Conservation (phyloP, 441 rosid species). For the Isatis lusitanica region DNA sequence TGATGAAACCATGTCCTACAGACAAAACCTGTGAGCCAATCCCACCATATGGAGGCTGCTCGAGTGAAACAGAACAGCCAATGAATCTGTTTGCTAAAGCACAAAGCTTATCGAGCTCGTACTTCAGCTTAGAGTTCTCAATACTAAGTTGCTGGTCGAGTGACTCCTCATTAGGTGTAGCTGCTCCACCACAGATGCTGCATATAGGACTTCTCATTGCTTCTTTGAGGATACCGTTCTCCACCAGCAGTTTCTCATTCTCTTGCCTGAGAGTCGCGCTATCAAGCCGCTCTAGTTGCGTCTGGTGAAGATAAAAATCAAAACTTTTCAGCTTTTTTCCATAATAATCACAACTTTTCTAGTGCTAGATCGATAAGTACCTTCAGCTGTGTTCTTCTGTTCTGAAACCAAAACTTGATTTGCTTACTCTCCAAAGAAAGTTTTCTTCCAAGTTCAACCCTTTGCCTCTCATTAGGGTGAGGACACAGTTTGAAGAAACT, state of each 20-base stretch:
- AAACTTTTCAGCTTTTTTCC: not conserved
- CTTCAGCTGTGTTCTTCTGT: conserved; percentile 70
- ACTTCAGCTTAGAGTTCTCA: conserved; percentile 56
- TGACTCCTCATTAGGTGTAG: conserved; percentile 39
- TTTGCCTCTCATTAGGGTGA: conserved; percentile 71
- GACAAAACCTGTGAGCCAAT: conserved; percentile 36
- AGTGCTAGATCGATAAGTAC: conserved; percentile 27
- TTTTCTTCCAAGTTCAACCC: conserved; percentile 56
- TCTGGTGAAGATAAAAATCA: conserved; percentile 37
- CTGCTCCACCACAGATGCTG: conserved; percentile 56
- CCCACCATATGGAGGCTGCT: conserved; percentile 40
- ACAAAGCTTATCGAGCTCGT: conserved; percentile 46
- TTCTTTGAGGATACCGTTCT: conserved; percentile 47
- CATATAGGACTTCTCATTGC: conserved; percentile 47
- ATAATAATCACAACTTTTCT: not conserved
- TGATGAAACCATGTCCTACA: conserved; percentile 32
- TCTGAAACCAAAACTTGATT: conserved; percentile 79
- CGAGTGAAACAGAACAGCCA: conserved; percentile 45
- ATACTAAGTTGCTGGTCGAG: conserved; percentile 49
- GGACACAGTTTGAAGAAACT: conserved; percentile 63
- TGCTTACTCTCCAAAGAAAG: conserved; percentile 55
- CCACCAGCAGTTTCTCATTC: conserved; percentile 50
- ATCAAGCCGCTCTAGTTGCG: conserved; percentile 63
- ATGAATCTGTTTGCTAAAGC: conserved; percentile 51
- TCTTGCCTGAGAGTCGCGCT: conserved; percentile 50